Conservation (phyloP, 75 land plant species). For the Isoetes taiwanensis region DNA sequence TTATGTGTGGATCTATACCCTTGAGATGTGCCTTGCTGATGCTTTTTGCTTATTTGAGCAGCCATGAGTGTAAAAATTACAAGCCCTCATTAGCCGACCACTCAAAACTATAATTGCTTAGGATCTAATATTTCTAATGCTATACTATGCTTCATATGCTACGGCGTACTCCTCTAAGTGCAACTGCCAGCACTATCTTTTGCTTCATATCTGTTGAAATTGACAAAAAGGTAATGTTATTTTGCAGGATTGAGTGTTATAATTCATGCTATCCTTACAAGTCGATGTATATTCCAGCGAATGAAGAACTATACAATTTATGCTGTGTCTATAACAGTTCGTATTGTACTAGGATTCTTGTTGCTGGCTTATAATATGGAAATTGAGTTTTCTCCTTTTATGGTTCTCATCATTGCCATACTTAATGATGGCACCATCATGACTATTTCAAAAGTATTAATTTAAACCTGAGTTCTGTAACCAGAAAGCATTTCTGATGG, state of each 20-base stretch:
- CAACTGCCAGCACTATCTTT: no score
- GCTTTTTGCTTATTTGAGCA: neutral
- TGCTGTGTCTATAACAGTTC: conserved; percentile 26
- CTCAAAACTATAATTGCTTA: no score
- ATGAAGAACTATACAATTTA: conserved; percentile 36
- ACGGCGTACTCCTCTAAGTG: no score
- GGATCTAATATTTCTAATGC: no score
- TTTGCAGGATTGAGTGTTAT: conserved; percentile 17
- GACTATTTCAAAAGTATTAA: conserved; percentile 23
- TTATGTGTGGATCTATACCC: neutral
- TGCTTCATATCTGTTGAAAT: no score
- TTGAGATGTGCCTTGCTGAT: neutral
- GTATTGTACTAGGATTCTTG: conserved; percentile 18
- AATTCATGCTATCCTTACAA: conserved; percentile 25
- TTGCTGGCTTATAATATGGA: conserved; percentile 16
- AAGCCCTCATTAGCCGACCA: no score
- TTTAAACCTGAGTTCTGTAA: neutral
- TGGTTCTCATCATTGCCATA: conserved; percentile 25
- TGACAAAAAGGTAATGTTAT: neutral
- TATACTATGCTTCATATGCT: no score
- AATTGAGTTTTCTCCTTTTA: conserved; percentile 28
- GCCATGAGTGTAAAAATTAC: no score
- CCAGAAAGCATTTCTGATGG: neutral
- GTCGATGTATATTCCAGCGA: conserved; percentile 27
- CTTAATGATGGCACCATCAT: conserved; percentile 31